Conservation (phyloP, 441 rosid genomes). For the Francoa sonchifolia region DNA sequence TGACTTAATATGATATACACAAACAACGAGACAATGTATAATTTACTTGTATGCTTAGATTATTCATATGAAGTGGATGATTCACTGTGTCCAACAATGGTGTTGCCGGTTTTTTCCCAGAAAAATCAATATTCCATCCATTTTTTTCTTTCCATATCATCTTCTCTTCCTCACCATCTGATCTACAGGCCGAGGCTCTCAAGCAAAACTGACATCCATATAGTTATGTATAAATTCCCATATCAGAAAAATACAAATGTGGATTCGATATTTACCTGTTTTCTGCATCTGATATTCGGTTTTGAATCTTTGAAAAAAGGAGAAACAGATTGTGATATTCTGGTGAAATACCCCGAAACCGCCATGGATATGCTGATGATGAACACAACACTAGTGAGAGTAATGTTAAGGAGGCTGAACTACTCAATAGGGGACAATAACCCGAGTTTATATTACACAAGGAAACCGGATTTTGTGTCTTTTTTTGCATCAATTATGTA, state of each 20-base stretch:
- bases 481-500: too few species aligned
- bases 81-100: slow-evolving; percentile 59
- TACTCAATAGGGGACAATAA: too few species aligned
- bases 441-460: too few species aligned
- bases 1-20: too few species aligned
- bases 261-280: slow-evolving; percentile 21
- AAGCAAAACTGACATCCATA: slow-evolving; percentile 20
- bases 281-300: slow-evolving; percentile 13
- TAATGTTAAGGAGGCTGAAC: too few species aligned
- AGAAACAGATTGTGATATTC: slow-evolving; percentile 10
- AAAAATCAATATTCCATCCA: slow-evolving; percentile 34
- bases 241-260: not conserved
- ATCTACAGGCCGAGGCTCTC: slow-evolving; percentile 25
- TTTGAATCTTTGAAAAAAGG: slow-evolving; percentile 16
- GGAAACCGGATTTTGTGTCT: too few species aligned
- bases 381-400: slow-evolving; percentile 4
- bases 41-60: slow-evolving; percentile 43
- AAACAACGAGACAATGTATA: not conserved
- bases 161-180: slow-evolving; percentile 23
- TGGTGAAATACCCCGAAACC: slow-evolving; percentile 15
- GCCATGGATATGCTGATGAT: slow-evolving; percentile 30
- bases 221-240: not conserved
- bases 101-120: slow-evolving; percentile 39
- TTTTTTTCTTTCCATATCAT: slow-evolving; percentile 23
- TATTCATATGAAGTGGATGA: slow-evolving; percentile 59